These are phyloP conservation scores for Zoysia japonica DNA, from an alignment of 176 grass and related monocot species.

Conservation along the genomic window DNA sequence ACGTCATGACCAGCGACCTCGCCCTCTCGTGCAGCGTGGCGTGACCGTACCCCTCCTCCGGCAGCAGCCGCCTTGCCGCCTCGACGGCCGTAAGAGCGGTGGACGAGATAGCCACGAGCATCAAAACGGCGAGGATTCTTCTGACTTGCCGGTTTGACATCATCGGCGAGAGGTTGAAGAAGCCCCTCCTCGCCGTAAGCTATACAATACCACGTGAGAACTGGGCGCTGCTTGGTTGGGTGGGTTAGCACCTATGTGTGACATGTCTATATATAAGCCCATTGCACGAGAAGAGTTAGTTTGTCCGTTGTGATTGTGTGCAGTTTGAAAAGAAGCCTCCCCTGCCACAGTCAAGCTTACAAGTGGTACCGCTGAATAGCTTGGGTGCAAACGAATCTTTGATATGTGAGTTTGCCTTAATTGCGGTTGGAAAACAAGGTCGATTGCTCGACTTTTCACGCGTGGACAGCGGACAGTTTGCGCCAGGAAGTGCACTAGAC, in stretches of 20 bases:
- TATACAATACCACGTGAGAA: not conserved
- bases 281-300: slow-evolving; percentile 39
- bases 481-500: not conserved
- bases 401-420: slow-evolving; percentile 29
- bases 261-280: slow-evolving; percentile 39
- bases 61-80: slow-evolving; percentile 48
- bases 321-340: slow-evolving; percentile 8
- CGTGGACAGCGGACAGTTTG: slow-evolving; percentile 21
- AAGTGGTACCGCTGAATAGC: slow-evolving; percentile 19
- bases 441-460: slow-evolving; percentile 52
- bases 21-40: slow-evolving; percentile 52
- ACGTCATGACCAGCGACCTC: slow-evolving; percentile 56
- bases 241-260: not conserved
- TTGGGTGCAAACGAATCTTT: slow-evolving; percentile 50
- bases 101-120: slow-evolving; percentile 47
- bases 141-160: slow-evolving; percentile 36
- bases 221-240: not conserved
- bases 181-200: not conserved
- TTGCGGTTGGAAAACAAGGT: slow-evolving; percentile 39
- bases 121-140: slow-evolving; percentile 18
- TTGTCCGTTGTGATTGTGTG: slow-evolving; percentile 24
- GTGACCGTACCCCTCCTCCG: slow-evolving; percentile 4
- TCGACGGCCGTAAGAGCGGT: slow-evolving; percentile 40
- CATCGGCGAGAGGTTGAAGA: slow-evolving; percentile 23
- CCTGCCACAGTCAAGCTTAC: not conserved